Evolutionary conservation across 2,329 filamentous ascomycete genomes (phyloP), one percentile per base, ranked within the genome.

Genomic region (Aspergillus brunneoviolaceus): DNA sequence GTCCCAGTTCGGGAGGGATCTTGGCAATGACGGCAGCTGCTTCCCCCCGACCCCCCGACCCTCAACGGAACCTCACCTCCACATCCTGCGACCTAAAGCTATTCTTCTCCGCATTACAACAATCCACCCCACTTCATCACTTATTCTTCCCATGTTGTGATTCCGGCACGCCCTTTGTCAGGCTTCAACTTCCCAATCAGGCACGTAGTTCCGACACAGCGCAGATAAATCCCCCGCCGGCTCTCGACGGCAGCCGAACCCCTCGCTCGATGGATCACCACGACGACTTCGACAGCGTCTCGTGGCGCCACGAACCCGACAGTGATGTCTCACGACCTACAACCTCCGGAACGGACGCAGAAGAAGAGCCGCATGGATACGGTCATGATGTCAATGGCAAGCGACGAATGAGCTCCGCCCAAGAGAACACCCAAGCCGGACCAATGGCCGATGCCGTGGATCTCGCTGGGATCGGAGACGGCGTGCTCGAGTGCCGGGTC

Each of bases 401-500:
- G 75, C 77, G 77, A 72, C 76, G 71, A 75, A 72, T 79, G 77
- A 78, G 76, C 72, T 73, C 77, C 60, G 72, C 75, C 19, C 71
- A 73, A 67, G 76, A 80, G 73, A 74, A 79, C 73, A 73, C 75
- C 59, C 81, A 82, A 70, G 80, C 80, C 23, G 82, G 79, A 19
- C 72, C 80, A 31, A 74, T 82, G 61, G 81, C 82, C 45, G 82
- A 84, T 56, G 76, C 79, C 27, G 80, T 83, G 59, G 87, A 90
- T 70, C 77, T 87, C 55, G 86, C 86, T 50, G 81, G 90, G 57
- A 88, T 88, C 62, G 84, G 82, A 42, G 82, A 87, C 66, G 94
- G 96, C 66, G 84, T 86, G 59, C 84, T 99, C 49, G 90, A 96
- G 72, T 97, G 93, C 74, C 87, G 81, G 19, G 94, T 99, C 19